Conservation (phyloP, 805 yeast genomes). For the Candida ortonii region DNA sequence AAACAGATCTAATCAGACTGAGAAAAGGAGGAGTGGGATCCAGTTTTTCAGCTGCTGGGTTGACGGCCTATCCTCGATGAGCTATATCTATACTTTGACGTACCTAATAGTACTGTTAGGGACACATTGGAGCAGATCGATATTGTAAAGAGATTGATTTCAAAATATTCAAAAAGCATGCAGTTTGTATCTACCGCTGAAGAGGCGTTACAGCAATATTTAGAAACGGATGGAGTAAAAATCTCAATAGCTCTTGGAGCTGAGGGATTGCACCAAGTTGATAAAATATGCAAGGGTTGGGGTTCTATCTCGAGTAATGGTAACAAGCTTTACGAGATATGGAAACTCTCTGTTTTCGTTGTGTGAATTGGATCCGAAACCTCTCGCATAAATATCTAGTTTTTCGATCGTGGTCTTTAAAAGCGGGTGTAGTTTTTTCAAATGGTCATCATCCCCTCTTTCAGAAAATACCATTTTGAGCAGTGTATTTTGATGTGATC, state of each 20-base stretch:
- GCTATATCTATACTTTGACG: constrained; percentile 43
- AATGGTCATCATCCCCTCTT: too few relatives aligned
- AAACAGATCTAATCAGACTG: constrained; percentile 44
- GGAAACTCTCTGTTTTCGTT: too few relatives aligned
- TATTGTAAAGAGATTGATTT: constrained; percentile 43
- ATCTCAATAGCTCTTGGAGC: constrained; percentile 50
- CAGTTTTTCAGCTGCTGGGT: constrained; percentile 52
- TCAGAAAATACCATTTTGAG: too few relatives aligned
- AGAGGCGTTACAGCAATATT: constrained; percentile 39
- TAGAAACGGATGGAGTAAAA: constrained; percentile 24
- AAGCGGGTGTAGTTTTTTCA: too few relatives aligned
- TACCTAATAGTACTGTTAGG: constrained; percentile 42
- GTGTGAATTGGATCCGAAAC: too few relatives aligned
- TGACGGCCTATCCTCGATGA: constrained; percentile 43
- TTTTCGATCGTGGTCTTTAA: too few relatives aligned
- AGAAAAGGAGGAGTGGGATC: constrained; percentile 44
- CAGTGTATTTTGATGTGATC: too few relatives aligned
- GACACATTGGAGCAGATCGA: constrained; percentile 57
- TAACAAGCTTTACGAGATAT: too few relatives aligned
- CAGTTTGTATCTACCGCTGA: constrained; percentile 40
- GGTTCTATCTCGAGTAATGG: too few relatives aligned
- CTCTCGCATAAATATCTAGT: too few relatives aligned
- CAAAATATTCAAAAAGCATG: constrained; percentile 38
- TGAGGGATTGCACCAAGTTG: constrained; percentile 55
- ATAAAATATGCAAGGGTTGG: too few relatives aligned